Evolutionary conservation across 2,329 filamentous ascomycete genomes (phyloP), one percentile per base, ranked within the genome.

Genomic region (Lizonia empirigonia): DNA sequence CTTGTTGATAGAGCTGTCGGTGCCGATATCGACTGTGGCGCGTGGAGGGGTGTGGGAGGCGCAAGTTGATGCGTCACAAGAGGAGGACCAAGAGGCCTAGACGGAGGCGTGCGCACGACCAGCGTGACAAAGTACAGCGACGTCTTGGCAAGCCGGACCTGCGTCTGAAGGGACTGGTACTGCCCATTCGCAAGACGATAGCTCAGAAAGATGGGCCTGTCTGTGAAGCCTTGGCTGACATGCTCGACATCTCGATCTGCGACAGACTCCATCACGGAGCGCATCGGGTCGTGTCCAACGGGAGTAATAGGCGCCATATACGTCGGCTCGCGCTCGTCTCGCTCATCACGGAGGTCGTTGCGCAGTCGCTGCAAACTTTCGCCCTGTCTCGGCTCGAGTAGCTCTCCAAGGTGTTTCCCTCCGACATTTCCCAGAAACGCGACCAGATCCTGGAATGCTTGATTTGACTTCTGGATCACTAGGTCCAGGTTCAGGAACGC

Each of bases 271-370:
- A 80, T 64, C 10, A 77, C 68, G 5, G 62, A 49, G 16, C 70
- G 69, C 37, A 80, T 63, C 9, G 75, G 74, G 57, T 79, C 76
- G 30, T 77, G 71, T 26, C 72, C 71, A 4, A 75, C 63, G 9
- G 71, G 69, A 13, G 73, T 74, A 19, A 81, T 81, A 5, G 79
- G 78, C 19, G 80, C 74, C 64, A 81, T 75, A 55, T 78, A 80
- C 22, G 77, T 65, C 12, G 79, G 78, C 47, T 81, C 78, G 29
- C 76, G 72, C 23, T 71, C 67, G 32, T 78, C 76, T 39, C 76
- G 65, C 55, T 82, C 80, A 29, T 76, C 72, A 29, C 77, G 70
- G 39, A 82, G 64, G 13, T 74, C 70, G 39, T 71, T 75, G 32
- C 77, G 74, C 26, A 82, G 67, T 12, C 70, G 65, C 36, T 76